phyloP scores from a whole-genome alignment of 2,329 filamentous ascomycete genomes.

The Knufia petricola region DNA sequence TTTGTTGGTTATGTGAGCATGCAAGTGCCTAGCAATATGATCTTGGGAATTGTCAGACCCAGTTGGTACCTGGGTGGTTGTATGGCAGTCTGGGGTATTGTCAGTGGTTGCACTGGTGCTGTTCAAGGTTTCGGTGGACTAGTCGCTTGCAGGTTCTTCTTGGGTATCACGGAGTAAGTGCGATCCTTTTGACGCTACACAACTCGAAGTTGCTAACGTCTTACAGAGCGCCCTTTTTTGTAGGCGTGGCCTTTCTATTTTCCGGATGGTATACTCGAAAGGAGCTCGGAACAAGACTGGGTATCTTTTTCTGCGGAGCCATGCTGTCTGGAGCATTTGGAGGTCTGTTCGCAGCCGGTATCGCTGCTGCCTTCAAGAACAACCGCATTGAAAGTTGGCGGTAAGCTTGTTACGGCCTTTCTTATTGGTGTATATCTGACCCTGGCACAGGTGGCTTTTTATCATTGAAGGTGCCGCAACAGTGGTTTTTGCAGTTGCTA shows the following conservation, averaged over 20 bases:
- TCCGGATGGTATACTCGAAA: slow-evolving; percentile 58
- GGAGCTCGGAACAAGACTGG: slow-evolving; percentile 40
- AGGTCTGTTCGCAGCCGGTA: slow-evolving; percentile 43
- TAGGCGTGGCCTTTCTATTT: slow-evolving; percentile 49
- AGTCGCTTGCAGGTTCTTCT: slow-evolving; percentile 33
- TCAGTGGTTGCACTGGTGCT: slow-evolving; percentile 28
- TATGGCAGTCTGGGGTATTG: slow-evolving; percentile 29
- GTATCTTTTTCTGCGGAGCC: slow-evolving; percentile 51
- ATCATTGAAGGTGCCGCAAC: slow-evolving; percentile 37
- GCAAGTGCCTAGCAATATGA: slow-evolving; percentile 21
- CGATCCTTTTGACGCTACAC: slow-evolving; percentile 20
- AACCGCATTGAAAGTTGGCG: slow-evolving; percentile 31
- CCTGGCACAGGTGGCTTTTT: slow-evolving; percentile 35
- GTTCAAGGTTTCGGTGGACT: slow-evolving; percentile 34
- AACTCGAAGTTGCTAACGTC: no score
- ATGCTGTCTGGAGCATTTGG: slow-evolving; percentile 52
- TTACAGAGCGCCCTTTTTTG: slow-evolving; percentile 38
- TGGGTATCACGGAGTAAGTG: slow-evolving; percentile 29
- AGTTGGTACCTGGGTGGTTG: slow-evolving; percentile 35
- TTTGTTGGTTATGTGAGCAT: slow-evolving; percentile 22
- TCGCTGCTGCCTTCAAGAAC: slow-evolving; percentile 24
- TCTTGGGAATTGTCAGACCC: slow-evolving; percentile 29
- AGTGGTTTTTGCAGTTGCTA: slow-evolving; percentile 22
- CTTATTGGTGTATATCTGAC: no score
- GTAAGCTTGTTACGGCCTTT: slow-evolving; percentile 24